These are phyloP conservation scores for Lotus japonicus DNA, from an alignment of 306 rosid species.

Conservation along the genomic window DNA sequence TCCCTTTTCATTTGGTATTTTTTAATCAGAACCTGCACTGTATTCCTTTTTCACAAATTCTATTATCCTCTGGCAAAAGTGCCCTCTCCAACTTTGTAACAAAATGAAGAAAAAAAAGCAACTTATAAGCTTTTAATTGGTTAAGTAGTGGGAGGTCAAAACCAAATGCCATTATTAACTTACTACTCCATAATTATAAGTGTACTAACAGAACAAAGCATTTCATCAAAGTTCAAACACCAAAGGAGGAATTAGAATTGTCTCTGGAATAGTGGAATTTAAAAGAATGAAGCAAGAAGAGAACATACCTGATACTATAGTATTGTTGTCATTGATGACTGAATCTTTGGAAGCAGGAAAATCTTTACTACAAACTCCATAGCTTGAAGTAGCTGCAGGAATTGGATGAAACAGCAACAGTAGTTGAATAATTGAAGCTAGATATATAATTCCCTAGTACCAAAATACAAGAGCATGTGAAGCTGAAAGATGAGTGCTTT, in stretches of 20 bases:
- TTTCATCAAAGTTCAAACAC: not conserved
- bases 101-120: conserved; percentile 6
- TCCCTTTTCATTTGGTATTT: conserved; percentile 53
- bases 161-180: conserved; percentile 23
- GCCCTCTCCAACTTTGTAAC: conserved; percentile 33
- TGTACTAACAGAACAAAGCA: conserved; percentile 1
- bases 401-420: conserved; percentile 26
- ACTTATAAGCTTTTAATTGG: conserved; percentile 27
- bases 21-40: conserved; percentile 28
- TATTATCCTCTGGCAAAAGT: conserved; percentile 29
- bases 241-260: not conserved
- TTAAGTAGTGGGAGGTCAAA: conserved; percentile 30
- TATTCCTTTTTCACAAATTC: conserved; percentile 23
- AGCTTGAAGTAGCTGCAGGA: conserved; percentile 9
- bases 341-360: conserved; percentile 23
- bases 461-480: conserved; percentile 21
- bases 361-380: conserved; percentile 13
- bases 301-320: conserved; percentile 29
- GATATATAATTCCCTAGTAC: conserved; percentile 12
- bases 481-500: conserved; percentile 17
- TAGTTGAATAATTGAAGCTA: conserved; percentile 16
- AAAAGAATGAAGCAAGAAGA: conserved; percentile 9
- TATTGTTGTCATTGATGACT: not conserved
- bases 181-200: not conserved
- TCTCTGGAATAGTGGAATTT: not conserved